Evolutionary conservation across 768 basidiomycete species (phyloP).

Genomic region (Boletus rex-veris): DNA sequence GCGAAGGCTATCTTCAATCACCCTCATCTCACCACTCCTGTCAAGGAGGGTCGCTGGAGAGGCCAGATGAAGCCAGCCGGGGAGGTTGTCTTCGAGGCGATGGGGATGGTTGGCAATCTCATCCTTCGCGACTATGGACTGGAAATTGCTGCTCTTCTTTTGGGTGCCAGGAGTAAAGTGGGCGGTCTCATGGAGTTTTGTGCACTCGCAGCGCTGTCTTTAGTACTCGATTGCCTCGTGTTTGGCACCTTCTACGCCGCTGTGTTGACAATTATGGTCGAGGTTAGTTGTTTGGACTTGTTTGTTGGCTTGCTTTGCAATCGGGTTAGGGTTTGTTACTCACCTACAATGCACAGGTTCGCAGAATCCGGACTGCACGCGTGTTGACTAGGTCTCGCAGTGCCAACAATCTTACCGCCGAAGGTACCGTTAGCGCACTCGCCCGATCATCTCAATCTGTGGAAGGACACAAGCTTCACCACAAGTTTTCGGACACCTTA

Average conservation of each 20-base stretch:
- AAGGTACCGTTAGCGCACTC: conserved; percentile 31
- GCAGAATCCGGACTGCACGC: conserved; percentile 63
- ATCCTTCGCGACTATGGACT: conserved; percentile 93
- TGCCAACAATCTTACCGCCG: conserved; percentile 24
- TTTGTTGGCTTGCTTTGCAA: neutral
- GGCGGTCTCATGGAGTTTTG: conserved; percentile 93
- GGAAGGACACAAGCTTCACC: conserved; percentile 17
- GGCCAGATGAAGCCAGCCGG: conserved; percentile 69
- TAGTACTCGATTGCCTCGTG: conserved; percentile 83
- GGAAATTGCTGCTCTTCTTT: conserved; percentile 83
- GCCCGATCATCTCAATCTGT: conserved; percentile 20
- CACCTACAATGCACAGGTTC: conserved; percentile 45
- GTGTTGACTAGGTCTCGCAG: conserved; percentile 42
- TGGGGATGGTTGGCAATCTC: conserved; percentile 71
- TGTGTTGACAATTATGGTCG: conserved; percentile 92
- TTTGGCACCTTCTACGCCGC: conserved; percentile 89
- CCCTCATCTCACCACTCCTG: conserved; percentile 52
- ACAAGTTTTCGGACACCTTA: conserved; percentile 29
- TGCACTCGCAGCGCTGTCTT: conserved; percentile 84
- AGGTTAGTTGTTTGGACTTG: conserved; percentile 49
- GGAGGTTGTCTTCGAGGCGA: conserved; percentile 80
- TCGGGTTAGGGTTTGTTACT: conserved; percentile 13
- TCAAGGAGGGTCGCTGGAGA: conserved; percentile 37
- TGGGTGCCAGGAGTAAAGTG: conserved; percentile 85
- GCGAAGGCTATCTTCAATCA: conserved; percentile 88